Conservation (phyloP, 352 stramenopile species). For the Phytophthora boehmeriae region DNA sequence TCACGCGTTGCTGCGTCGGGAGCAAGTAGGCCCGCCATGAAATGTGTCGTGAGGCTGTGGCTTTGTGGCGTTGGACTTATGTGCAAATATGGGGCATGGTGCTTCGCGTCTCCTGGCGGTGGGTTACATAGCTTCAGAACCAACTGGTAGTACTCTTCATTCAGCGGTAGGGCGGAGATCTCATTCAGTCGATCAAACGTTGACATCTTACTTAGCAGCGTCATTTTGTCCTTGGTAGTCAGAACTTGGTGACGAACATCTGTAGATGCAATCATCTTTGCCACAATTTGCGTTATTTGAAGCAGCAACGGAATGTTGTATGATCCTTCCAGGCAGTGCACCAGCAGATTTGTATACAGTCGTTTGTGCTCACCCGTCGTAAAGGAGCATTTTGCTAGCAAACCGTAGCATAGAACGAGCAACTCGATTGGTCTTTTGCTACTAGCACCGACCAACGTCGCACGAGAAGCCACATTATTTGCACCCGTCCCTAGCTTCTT, state of each 20-base stretch:
- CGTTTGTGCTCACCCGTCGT: conserved; percentile 70
- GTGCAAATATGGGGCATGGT: conserved; percentile 63
- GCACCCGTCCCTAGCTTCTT: conserved; percentile 41
- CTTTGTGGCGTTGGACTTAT: conserved; percentile 64
- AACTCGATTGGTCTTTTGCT: conserved; percentile 81
- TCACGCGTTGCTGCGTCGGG: conserved; percentile 64
- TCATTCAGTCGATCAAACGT: conserved; percentile 88
- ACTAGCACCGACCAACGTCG: conserved; percentile 17
- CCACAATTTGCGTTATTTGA: conserved; percentile 83
- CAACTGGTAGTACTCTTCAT: conserved; percentile 80
- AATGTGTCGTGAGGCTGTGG: conserved; percentile 76
- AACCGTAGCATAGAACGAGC: conserved; percentile 77
- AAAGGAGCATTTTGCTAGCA: conserved; percentile 86
- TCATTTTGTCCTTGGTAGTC: conserved; percentile 89
- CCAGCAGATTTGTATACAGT: conserved; percentile 83
- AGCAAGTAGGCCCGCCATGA: conserved; percentile 81
- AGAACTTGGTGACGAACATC: conserved; percentile 66
- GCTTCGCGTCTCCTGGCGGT: conserved; percentile 55
- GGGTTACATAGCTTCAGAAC: conserved; percentile 80
- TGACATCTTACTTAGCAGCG: conserved; percentile 85
- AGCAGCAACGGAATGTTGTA: conserved; percentile 84
- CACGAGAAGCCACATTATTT: conserved; percentile 28
- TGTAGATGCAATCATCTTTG: conserved; percentile 60
- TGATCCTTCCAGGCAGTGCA: conserved; percentile 87
- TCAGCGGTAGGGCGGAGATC: conserved; percentile 81